Evolutionary conservation across 2,329 filamentous ascomycete species (phyloP).

Genomic region (Cercospora zeina): DNA sequence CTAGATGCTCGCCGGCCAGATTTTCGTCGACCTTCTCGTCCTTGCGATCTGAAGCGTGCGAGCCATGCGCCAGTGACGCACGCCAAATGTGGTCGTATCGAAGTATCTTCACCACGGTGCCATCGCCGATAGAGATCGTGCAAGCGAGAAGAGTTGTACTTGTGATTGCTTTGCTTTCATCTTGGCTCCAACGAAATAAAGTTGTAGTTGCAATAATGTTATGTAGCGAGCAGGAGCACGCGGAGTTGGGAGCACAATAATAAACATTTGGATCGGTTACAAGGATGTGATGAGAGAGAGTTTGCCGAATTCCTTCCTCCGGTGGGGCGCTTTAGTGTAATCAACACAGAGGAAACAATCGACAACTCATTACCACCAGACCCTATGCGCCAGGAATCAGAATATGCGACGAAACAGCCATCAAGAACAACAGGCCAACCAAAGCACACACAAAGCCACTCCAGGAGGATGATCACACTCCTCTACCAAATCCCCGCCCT

Average conservation of each 20-base stretch:
- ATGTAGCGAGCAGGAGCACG: background rate
- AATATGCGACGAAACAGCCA: conserved; percentile 16
- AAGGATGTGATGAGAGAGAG: conserved; percentile 4
- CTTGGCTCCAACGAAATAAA: background rate
- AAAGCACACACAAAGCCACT: conserved; percentile 3
- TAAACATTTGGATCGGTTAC: background rate
- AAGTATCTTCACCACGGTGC: background rate
- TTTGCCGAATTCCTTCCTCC: conserved; percentile 3
- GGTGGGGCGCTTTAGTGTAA: conserved; percentile 3
- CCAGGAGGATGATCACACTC: conserved; percentile 43
- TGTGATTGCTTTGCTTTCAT: background rate
- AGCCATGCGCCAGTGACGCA: conserved; percentile 4
- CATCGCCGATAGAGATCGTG: background rate
- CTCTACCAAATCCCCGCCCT: conserved; percentile 45
- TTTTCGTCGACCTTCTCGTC: background rate
- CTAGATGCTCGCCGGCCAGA: background rate
- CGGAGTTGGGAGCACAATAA: too few relatives aligned
- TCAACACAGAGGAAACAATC: background rate
- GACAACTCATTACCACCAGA: background rate
- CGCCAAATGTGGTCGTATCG: background rate
- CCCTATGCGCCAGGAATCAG: background rate
- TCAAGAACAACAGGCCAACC: conserved; percentile 6
- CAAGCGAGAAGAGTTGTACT: background rate
- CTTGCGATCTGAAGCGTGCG: background rate
- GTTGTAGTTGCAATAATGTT: background rate